Base-by-base conservation (phyloP, 495 filamentous ascomycete genomes). In the Clohesyomyces aquaticus region DNA sequence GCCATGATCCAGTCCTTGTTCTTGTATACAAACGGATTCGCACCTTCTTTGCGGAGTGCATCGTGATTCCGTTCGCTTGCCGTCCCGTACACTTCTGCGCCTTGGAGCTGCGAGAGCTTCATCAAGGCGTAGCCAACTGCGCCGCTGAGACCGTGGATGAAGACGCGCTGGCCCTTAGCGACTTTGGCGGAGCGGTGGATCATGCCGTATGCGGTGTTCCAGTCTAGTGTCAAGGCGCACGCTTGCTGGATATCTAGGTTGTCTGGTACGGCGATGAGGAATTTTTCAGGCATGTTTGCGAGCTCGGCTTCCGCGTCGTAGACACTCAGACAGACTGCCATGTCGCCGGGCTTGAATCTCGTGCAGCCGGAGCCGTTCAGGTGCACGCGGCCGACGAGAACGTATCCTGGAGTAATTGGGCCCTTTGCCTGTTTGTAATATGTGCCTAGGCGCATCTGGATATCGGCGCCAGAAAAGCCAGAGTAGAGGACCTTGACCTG, bases 81-180 rank as follows among this genome's bases (percentile, higher is more conserved):
- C 0, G 78, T 80, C 35, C 78, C 78, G 67, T 78, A 80, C 4
- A 78, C 72, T 19, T 69, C 66, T 10, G 77, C 78, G 11, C 78
- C 77, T 6, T 58, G 63, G 14, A 75, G 66, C 52, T 71, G 67
- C 48, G 72, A 73, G 0, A 80, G 71, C 8, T 43, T 71, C 38
- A 72, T 60, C 18, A 74, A 10, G 12, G 71, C 78, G 41, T 67
- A 73, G 28, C 78, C 77, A 0, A 79, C 77, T 2, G 77, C 74
- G 6, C 78, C 78, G 59, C 75, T 77, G 22, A 78, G 69, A 3
- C 78, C 78, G 61, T 80, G 78, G 10, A 80, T 61, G 63, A 80
- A 79, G 14, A 79, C 77, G 29, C 66, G 67, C 54, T 77, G 75
- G n/a, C 77, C 77, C 6, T 55, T 41, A 1, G 62, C 32, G 0